Conservation (phyloP, 495 filamentous ascomycete species). For the Apiosordaria backusii region DNA sequence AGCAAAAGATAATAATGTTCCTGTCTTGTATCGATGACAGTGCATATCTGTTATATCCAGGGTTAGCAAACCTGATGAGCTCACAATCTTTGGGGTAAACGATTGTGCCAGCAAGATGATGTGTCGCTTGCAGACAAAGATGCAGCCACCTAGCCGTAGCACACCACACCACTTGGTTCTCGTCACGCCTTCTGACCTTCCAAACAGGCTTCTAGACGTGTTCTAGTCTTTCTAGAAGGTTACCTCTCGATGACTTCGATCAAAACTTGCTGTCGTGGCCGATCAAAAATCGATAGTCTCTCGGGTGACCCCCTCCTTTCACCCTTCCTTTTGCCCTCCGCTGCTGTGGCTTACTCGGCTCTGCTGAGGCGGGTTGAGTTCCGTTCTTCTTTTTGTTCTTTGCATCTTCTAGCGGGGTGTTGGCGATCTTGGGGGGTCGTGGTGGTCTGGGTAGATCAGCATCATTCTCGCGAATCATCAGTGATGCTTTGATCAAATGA, state of each 20-base stretch:
- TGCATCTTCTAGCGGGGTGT: background rate
- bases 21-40: background rate
- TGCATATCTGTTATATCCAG: background rate
- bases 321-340: background rate
- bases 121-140: background rate
- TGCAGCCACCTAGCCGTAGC: background rate
- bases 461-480: background rate
- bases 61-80: background rate
- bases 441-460: background rate
- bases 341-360: background rate
- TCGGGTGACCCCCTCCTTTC: background rate
- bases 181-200: background rate
- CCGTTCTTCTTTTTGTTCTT: background rate
- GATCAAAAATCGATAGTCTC: constrained; percentile 10
- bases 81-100: background rate
- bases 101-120: too few species aligned
- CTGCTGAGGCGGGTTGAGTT: background rate
- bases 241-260: background rate
- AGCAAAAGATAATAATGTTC: background rate
- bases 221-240: constrained; percentile 17
- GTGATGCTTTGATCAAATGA: background rate
- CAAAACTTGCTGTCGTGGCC: background rate
- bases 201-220: constrained; percentile 16
- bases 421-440: too few species aligned
- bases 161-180: background rate